Conservation (phyloP, 2,329 filamentous ascomycete genomes). For the Elsinoe necatrix region DNA sequence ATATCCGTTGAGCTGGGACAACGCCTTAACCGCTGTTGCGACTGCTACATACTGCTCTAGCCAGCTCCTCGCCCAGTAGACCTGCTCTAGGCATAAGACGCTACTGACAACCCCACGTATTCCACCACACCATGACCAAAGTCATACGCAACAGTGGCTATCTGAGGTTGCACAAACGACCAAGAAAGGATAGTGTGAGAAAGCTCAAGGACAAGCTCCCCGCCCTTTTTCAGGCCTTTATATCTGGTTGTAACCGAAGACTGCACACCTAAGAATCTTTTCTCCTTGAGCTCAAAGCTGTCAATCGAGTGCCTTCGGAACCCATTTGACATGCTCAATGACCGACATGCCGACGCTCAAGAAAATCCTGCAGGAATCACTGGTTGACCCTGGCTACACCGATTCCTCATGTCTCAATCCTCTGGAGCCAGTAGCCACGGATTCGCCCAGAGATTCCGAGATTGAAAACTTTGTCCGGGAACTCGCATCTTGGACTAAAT, state of each 20-base stretch:
- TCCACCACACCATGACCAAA: constrained; percentile 8
- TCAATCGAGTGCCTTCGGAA: neutral
- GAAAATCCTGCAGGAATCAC: neutral
- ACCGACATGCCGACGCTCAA: neutral
- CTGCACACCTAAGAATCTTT: neutral
- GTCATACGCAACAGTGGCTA: constrained; percentile 10
- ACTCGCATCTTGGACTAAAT: neutral
- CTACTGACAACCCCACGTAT: neutral
- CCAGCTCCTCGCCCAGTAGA: neutral
- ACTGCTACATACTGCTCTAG: neutral
- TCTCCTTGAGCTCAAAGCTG: neutral
- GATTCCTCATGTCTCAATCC: too few species aligned
- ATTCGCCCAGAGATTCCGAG: neutral
- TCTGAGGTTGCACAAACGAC: constrained; percentile 5
- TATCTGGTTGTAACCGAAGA: constrained; percentile 13
- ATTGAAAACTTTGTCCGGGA: neutral
- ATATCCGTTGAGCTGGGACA: neutral
- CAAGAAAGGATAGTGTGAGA: constrained; percentile 3
- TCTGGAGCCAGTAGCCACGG: too few species aligned
- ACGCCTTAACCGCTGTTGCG: neutral
- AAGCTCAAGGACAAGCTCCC: constrained; percentile 14
- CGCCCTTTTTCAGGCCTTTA: neutral
- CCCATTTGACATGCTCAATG: neutral
- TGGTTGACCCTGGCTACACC: too few species aligned
- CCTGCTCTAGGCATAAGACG: neutral